Conservation (phyloP, 345 rosid genomes). For the Aquilaria yunnanensis region DNA sequence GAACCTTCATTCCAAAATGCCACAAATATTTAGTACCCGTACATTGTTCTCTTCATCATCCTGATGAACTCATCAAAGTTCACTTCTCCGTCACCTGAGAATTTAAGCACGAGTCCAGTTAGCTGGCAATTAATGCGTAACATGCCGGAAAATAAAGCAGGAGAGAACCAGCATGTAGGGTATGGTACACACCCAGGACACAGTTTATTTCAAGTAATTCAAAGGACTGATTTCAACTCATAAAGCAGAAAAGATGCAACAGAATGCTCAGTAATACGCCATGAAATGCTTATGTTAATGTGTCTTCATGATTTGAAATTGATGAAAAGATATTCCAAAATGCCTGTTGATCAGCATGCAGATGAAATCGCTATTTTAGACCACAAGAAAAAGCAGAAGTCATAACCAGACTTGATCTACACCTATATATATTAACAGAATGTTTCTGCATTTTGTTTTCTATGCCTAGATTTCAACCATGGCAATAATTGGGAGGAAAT, state of each 20-base stretch:
- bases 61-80: conserved; percentile 50
- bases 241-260: background rate
- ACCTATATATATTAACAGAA: too few relatives aligned
- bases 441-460: too few relatives aligned
- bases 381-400: too few relatives aligned
- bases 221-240: background rate
- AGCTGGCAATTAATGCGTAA: background rate
- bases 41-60: conserved; percentile 67
- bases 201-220: background rate
- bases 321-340: too few relatives aligned
- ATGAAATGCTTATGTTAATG: background rate
- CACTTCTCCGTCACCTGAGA: conserved; percentile 72
- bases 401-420: too few relatives aligned
- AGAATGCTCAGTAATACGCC: background rate
- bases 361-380: too few relatives aligned
- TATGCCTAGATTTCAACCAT: too few relatives aligned
- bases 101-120: conserved; percentile 7
- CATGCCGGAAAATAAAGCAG: background rate
- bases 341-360: too few relatives aligned
- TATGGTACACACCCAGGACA: background rate
- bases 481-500: too few relatives aligned
- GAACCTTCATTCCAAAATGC: conserved; percentile 9
- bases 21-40: conserved; percentile 26
- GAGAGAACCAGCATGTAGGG: background rate
- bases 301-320: too few relatives aligned